Evolutionary conservation across 2,329 filamentous ascomycete genomes (phyloP), one percentile per base, ranked within the genome.

Genomic region (Colletotrichum paranaense): DNA sequence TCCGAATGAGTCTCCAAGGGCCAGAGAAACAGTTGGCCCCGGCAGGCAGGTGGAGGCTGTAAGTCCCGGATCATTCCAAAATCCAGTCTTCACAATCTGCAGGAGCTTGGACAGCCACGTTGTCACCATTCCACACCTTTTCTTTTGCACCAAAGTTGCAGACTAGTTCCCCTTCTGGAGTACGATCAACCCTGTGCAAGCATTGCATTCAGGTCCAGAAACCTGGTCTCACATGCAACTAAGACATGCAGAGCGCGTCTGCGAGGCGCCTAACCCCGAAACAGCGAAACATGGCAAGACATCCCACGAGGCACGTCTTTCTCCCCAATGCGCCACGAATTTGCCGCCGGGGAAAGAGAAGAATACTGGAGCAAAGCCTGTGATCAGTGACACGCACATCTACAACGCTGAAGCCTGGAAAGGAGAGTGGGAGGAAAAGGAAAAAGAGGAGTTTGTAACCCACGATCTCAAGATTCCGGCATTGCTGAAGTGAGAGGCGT

Each of bases 51-150:
- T 35, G 52, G 58, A 57, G 38, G 49, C 22, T 19, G 19, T 7
- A 24, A 59, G 8, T 22, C n/a, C 52, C 16, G 5, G 42, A 8
- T n/a, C 7, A 16, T 32, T 26, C 60, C 14, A 16, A 11, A 19
- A 62, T 46, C 6, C 11, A 42, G 35, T 42, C 14, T 30, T 53
- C 26, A 16, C 53, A n/a, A 16, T 56, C 12, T 59, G 58, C 28
- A 55, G 26, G 42, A 30, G 38, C 30, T 26, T 32, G 38, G 26
- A 38, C 16, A 42, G 58, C 65, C 59, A 59, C 69, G 59, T 63
- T 72, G 38, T 63, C 32, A 38, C 53, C 59, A 26, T 62, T 38
- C 53, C 30, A 26, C 14, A 12, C 26, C 26, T 49, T 7, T 5
- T 28, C 42, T 9, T 22, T 49, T 49, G 42, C 7, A 19, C 16